Evolutionary conservation across 345 rosid species (phyloP).

Genomic region (Cardamine resedifolia): DNA sequence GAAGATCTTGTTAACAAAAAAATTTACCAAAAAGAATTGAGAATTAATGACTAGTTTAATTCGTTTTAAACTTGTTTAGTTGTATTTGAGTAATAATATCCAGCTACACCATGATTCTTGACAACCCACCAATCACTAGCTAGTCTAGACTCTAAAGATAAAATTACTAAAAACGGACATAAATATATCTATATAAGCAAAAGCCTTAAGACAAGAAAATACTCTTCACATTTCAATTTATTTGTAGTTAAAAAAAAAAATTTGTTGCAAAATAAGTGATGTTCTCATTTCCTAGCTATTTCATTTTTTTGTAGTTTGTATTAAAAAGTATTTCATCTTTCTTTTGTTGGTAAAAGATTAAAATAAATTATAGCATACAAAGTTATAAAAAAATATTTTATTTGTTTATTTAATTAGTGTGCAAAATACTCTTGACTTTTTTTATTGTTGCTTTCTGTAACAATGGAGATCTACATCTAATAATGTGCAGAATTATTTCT

Average conservation of each 20-base stretch:
- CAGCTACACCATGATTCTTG: neutral
- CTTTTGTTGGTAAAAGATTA: no score
- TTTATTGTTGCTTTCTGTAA: neutral
- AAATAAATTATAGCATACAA: no score
- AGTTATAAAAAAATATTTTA: no score
- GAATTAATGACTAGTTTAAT: neutral
- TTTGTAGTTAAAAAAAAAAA: no score
- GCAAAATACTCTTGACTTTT: neutral
- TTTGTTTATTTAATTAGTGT: no score
- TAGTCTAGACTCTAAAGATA: neutral
- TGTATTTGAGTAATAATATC: neutral
- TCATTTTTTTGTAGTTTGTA: no score
- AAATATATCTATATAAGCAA: neutral
- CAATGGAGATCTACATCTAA: conserved; percentile 5
- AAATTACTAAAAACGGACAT: neutral
- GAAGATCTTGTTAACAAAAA: neutral
- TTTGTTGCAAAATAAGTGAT: no score
- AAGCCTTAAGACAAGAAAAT: neutral
- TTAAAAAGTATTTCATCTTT: no score
- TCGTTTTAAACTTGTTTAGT: neutral
- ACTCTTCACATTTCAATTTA: no score
- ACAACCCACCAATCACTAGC: conserved; percentile 9
- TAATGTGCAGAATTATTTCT: neutral
- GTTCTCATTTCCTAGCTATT: no score
- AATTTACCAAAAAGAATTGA: neutral